Percentiles rank a stretch among this genome's conserved stretches.
phyloP scores from a whole-genome alignment of 257 asterid species.

The Solanum virginianum region DNA sequence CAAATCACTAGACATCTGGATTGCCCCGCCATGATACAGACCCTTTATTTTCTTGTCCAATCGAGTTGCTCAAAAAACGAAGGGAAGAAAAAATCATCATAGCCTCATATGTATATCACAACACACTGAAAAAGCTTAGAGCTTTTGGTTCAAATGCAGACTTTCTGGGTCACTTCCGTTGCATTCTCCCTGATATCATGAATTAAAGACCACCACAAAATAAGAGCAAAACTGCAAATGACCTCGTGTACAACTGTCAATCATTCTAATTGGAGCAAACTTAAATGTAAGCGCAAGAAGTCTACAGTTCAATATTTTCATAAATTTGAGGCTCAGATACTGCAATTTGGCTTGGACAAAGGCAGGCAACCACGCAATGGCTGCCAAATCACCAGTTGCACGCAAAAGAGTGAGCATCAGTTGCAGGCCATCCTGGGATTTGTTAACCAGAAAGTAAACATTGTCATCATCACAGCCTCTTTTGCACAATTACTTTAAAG shows the following conservation, averaged over 20 bases:
- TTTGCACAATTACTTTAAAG: background rate
- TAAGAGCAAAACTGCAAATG: background rate
- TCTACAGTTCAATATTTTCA: background rate
- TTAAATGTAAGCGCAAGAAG: background rate
- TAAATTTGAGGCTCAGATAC: background rate
- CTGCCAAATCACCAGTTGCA: conserved; percentile 11
- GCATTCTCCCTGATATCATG: background rate
- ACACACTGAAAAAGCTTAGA: background rate
- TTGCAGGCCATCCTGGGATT: background rate
- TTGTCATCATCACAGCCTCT: background rate
- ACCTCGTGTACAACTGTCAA: background rate
- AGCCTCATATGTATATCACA: background rate
- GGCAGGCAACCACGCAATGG: conserved; percentile 1
- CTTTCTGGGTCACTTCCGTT: background rate
- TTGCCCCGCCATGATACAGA: conserved; percentile 20
- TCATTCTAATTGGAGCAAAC: background rate
- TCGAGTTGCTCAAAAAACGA: background rate
- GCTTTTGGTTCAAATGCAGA: background rate
- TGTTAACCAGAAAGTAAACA: background rate
- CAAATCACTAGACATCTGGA: background rate
- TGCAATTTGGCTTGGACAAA: background rate
- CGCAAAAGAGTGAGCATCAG: background rate
- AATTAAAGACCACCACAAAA: background rate
- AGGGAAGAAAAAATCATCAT: background rate
- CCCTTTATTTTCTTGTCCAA: background rate